phyloP scores from a whole-genome alignment of 192 early-diverging fungal genomes.

The Chytriomyces hyalinus region DNA sequence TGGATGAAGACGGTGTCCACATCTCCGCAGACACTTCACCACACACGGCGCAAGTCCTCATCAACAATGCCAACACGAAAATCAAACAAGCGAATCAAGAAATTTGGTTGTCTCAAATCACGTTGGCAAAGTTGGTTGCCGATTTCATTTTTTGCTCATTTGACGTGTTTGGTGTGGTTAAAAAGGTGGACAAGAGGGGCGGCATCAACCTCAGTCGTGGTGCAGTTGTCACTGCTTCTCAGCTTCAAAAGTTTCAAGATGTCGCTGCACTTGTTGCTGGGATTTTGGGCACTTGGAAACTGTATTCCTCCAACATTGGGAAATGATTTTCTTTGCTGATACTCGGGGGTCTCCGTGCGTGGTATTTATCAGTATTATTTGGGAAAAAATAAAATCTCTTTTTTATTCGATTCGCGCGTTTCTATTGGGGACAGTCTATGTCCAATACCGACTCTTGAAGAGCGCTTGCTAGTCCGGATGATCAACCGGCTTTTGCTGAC shows the following conservation, averaged over 20 bases:
- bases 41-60: background rate
- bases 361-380: too few species aligned
- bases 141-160: slow-evolving; percentile 77
- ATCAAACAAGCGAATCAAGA: slow-evolving; percentile 45
- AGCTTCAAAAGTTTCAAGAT: slow-evolving; percentile 38
- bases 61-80: slow-evolving; percentile 13
- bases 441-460: slow-evolving; percentile 60
- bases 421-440: slow-evolving; percentile 29
- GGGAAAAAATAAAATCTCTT: too few species aligned
- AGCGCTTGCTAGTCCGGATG: slow-evolving; percentile 57
- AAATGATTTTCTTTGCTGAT: background rate
- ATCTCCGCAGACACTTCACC: slow-evolving; percentile 21
- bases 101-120: slow-evolving; percentile 60
- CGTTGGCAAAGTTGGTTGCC: slow-evolving; percentile 67
- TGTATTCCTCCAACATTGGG: slow-evolving; percentile 41
- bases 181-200: slow-evolving; percentile 4
- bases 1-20: slow-evolving; percentile 5
- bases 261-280: slow-evolving; percentile 49
- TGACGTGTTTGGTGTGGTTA: slow-evolving; percentile 48
- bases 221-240: background rate
- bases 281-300: slow-evolving; percentile 57
- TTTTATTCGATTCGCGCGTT: background rate
- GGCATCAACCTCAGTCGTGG: background rate
- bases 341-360: too few species aligned
- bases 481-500: slow-evolving; percentile 46